phyloP scores from a whole-genome alignment of 2,329 filamentous ascomycete genomes.

The Claviceps arundinis region DNA sequence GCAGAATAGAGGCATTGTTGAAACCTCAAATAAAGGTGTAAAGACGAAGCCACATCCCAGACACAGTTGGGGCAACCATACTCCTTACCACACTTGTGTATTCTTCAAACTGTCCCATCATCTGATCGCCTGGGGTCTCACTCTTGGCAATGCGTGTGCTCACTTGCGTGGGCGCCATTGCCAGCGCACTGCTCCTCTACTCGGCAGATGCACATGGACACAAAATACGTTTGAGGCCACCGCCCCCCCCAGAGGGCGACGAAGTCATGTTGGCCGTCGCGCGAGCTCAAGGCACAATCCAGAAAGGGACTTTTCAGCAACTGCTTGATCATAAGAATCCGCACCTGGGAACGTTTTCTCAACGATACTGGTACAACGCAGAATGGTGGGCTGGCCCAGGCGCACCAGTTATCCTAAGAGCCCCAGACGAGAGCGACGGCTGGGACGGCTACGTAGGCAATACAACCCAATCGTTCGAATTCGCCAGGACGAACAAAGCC shows the following conservation, averaged over 20 bases:
- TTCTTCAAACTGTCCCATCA: too few species aligned
- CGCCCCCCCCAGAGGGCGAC: too few species aligned
- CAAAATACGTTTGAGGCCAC: too few species aligned
- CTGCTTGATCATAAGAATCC: slow-evolving; percentile 45
- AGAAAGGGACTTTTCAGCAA: slow-evolving; percentile 30
- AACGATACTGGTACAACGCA: slow-evolving; percentile 71
- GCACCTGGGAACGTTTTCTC: slow-evolving; percentile 43
- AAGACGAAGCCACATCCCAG: too few species aligned
- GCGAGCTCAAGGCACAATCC: background rate
- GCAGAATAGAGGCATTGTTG: too few species aligned
- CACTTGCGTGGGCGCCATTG: background rate
- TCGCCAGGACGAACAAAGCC: slow-evolving; percentile 53
- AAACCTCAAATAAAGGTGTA: too few species aligned
- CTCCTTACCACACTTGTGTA: too few species aligned
- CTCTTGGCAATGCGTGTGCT: background rate
- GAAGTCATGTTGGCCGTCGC: background rate
- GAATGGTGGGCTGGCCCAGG: slow-evolving; percentile 60
- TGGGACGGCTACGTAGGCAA: slow-evolving; percentile 51
- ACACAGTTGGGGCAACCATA: too few species aligned
- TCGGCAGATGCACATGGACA: background rate
- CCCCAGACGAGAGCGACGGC: slow-evolving; percentile 50
- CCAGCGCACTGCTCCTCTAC: background rate
- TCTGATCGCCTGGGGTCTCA: too few species aligned
- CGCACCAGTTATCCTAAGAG: slow-evolving; percentile 60
- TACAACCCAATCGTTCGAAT: slow-evolving; percentile 51